A percentile compares a stretch with the other conserved stretches of the same genome.
Evolutionary conservation across 176 grass and related monocot genomes (phyloP).

Genomic region (Dendrocalamus sinicus): DNA sequence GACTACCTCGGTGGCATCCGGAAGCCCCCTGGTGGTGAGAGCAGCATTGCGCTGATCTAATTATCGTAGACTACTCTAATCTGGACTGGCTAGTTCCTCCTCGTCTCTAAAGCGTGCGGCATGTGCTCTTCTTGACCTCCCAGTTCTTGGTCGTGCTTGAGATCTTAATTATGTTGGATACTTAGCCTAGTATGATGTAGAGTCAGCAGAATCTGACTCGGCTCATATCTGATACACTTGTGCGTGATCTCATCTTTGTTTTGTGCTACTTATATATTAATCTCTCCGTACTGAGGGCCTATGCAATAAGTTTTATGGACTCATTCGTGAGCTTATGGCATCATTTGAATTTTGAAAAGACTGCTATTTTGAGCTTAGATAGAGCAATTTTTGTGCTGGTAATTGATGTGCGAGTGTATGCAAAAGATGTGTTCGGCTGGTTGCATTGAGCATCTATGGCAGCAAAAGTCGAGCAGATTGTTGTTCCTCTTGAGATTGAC

Average conservation of each 20-base stretch:
- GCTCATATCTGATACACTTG: conserved; percentile 10
- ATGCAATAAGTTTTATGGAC: conserved; percentile 32
- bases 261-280: conserved; percentile 42
- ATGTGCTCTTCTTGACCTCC: conserved; percentile 23
- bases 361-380: background rate
- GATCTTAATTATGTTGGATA: conserved; percentile 38
- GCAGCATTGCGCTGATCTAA: conserved; percentile 77
- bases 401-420: background rate
- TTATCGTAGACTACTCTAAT: conserved; percentile 1
- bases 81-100: conserved; percentile 23
- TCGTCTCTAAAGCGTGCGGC: background rate
- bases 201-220: conserved; percentile 58
- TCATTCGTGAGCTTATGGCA: background rate
- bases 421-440: background rate
- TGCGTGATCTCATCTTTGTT: conserved; percentile 27
- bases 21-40: conserved; percentile 79
- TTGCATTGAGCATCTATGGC: background rate
- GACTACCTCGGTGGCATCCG: conserved; percentile 75
- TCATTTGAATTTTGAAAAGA: background rate
- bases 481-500: too few relatives aligned
- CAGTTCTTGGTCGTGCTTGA: background rate
- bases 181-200: conserved; percentile 52
- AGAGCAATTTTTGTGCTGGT: background rate
- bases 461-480: background rate
- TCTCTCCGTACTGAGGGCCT: conserved; percentile 14